phyloP scores from a whole-genome alignment of 2,329 filamentous ascomycete species.

The Penicillium crustosum region DNA sequence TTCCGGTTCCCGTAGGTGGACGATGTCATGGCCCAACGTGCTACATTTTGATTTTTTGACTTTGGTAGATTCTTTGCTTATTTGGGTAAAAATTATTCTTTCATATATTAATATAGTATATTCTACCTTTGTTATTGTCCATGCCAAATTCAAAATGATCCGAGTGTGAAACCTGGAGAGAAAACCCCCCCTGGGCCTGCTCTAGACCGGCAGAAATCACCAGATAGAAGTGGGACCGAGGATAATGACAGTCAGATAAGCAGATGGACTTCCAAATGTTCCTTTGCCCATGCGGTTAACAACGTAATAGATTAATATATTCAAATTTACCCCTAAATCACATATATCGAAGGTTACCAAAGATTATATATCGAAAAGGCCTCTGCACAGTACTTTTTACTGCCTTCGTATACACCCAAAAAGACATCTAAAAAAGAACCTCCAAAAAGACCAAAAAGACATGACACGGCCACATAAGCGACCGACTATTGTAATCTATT shows the following conservation, averaged over 20 bases:
- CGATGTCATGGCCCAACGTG: slow-evolving; percentile 14
- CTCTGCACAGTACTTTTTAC: too few species aligned
- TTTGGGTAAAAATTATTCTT: background rate
- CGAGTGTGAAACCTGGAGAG: slow-evolving; percentile 1
- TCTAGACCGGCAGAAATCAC: slow-evolving; percentile 6
- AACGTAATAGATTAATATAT: background rate
- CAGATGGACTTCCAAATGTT: too few species aligned
- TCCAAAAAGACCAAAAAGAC: too few species aligned
- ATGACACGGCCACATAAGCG: too few species aligned
- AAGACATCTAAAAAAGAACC: too few species aligned
- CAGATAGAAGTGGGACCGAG: slow-evolving; percentile 5
- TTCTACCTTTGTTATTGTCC: background rate
- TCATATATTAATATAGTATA: background rate
- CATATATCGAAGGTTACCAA: too few species aligned
- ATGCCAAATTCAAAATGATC: background rate
- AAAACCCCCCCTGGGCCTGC: background rate
- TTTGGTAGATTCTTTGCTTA: background rate
- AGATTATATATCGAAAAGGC: too few species aligned
- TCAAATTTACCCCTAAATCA: background rate
- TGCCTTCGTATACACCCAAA: too few species aligned
- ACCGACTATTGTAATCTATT: background rate
- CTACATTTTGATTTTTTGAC: background rate
- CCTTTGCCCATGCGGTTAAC: too few species aligned
- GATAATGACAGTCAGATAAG: background rate
- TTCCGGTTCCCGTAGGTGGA: slow-evolving; percentile 13